Percentiles rank a stretch among this genome's conserved stretches.
These are phyloP conservation scores for Venturia effusa DNA, from an alignment of 2,329 filamentous ascomycete species.

Conservation along the genomic window DNA sequence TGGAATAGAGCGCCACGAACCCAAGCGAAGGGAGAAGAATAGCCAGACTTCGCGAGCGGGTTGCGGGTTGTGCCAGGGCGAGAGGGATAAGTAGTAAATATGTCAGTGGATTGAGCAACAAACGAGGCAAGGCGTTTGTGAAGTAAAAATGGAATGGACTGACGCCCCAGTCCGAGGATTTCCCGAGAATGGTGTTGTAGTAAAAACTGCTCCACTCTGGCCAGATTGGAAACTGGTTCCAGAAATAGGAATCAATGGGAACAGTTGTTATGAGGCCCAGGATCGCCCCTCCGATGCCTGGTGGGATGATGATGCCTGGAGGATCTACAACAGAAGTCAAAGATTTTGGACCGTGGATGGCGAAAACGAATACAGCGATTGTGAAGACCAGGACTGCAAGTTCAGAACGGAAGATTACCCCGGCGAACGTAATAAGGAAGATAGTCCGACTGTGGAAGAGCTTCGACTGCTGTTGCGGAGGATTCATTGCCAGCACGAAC, in stretches of 20 bases:
- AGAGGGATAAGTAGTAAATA: slow-evolving; percentile 41
- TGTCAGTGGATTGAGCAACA: slow-evolving; percentile 69
- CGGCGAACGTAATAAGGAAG: slow-evolving; percentile 66
- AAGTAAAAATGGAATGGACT: slow-evolving; percentile 85
- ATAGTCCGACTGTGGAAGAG: slow-evolving; percentile 49
- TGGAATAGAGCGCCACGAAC: slow-evolving; percentile 72
- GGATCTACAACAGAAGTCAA: not conserved
- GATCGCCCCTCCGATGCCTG: slow-evolving; percentile 54
- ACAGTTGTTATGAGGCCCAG: slow-evolving; percentile 60
- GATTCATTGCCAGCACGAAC: slow-evolving; percentile 34
- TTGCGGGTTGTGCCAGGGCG: slow-evolving; percentile 38
- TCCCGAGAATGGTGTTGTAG: slow-evolving; percentile 79
- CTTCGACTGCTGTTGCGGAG: not conserved
- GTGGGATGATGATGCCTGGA: slow-evolving; percentile 42
- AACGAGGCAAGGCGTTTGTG: slow-evolving; percentile 64
- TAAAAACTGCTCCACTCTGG: slow-evolving; percentile 82
- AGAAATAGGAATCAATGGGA: slow-evolving; percentile 82
- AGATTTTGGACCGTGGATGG: not conserved
- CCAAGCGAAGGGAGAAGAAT: slow-evolving; percentile 54
- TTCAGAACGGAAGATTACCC: slow-evolving; percentile 81
- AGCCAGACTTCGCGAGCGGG: slow-evolving; percentile 33
- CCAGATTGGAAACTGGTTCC: slow-evolving; percentile 70
- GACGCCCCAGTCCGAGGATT: slow-evolving; percentile 78
- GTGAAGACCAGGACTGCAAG: slow-evolving; percentile 68
- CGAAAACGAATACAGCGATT: slow-evolving; percentile 40